A percentile compares a stretch with the other conserved stretches of the same genome.
Evolutionary conservation across 2,329 filamentous ascomycete genomes (phyloP).

Genomic region (Ophiocordyceps unilateralis): DNA sequence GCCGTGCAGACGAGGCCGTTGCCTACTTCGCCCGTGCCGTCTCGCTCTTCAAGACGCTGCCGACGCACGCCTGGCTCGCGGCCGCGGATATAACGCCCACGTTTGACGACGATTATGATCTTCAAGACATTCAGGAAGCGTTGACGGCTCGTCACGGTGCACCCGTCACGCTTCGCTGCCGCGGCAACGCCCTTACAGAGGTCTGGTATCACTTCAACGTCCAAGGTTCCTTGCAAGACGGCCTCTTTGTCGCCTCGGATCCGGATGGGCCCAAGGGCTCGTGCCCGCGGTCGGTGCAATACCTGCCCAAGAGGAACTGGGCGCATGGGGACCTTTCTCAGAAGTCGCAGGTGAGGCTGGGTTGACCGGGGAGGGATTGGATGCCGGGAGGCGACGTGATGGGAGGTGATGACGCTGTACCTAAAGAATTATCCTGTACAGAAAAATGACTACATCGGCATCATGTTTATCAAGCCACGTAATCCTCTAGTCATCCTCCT

Average conservation of each 20-base stretch:
- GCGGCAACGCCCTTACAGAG: conserved; percentile 27
- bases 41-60: conserved; percentile 46
- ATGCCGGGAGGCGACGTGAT: too few relatives aligned
- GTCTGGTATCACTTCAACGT: conserved; percentile 50
- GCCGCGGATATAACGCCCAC: conserved; percentile 42
- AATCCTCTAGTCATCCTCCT: too few relatives aligned
- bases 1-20: conserved; percentile 43
- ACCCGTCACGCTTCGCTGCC: conserved; percentile 40
- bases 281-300: conserved; percentile 50
- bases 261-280: conserved; percentile 39
- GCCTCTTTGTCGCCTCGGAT: conserved; percentile 38
- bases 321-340: not conserved
- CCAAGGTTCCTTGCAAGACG: conserved; percentile 37
- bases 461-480: too few relatives aligned
- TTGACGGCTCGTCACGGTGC: conserved; percentile 34
- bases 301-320: conserved; percentile 19
- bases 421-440: too few relatives aligned
- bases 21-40: conserved; percentile 54
- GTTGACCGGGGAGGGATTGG: not conserved
- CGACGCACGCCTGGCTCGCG: conserved; percentile 45
- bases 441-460: too few relatives aligned
- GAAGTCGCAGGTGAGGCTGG: not conserved
- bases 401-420: too few relatives aligned
- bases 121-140: conserved; percentile 35
- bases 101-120: not conserved